Evolutionary conservation across 805 yeast species (phyloP), one percentile per base, ranked within the genome.

Genomic region (Metschnikowia similis): DNA sequence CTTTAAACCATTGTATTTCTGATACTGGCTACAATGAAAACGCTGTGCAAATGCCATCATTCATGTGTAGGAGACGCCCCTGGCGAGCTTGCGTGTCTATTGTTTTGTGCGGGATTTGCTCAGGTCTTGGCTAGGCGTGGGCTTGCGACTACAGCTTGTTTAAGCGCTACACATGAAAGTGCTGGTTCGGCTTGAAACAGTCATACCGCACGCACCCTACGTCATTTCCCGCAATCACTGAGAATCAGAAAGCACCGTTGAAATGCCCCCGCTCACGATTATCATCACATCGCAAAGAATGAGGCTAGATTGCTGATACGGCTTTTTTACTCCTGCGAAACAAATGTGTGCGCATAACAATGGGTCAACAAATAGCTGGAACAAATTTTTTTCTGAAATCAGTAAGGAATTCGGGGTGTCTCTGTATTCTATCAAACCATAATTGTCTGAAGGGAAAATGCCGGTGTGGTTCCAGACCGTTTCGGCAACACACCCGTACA

Each of bases 161-260:
- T 41, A 21, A 5, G 37, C 45, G 45, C 45, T 31, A 21, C 10
- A 14, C 45, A 26, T 30, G 45, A n/a, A 26, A 41, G 34, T 37
- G 45, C 45, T 41, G 45, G 45, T n/a, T n/a, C 21, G 26, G 21
- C 45, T 32, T 6, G 26, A 32, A 31, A 26, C 30, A 41, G 45
- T n/a, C n/a, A 14, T 7, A 41, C 13, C 8, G 45, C 30, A 21
- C 36, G 45, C 45, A 41, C 21, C 26, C 35, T 32, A 21, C 21
- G 21, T 21, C 21, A 21, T 21, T 21, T 21, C 21, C 21, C 21
- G 21, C 21, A 21, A 21, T 21, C 21, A 21, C 5, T 21, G 21
- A 21, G 21, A 21, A 21, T 21, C 21, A 21, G 21, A 21, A 21
- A 4, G 21, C 21, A 5, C 21, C 21, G 21, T 21, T 21, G 21